These are phyloP conservation scores for Polytrichum commune DNA, from an alignment of 225 moss, liverwort and hornwort genomes.

Conservation along the genomic window DNA sequence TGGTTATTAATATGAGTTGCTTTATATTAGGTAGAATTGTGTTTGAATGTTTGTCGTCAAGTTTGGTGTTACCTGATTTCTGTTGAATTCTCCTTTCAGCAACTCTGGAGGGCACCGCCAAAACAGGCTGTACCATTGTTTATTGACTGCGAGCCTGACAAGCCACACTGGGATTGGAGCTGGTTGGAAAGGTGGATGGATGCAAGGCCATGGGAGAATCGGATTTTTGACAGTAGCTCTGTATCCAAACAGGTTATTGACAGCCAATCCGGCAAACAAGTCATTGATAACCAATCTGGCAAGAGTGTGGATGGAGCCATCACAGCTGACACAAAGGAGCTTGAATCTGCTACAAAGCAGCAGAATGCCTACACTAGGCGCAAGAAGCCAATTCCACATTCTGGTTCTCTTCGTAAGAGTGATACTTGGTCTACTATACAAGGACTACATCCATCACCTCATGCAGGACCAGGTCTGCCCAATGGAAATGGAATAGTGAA, in stretches of 20 bases:
- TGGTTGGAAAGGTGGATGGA: constrained; percentile 94
- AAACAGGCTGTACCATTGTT: constrained; percentile 61
- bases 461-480: constrained; percentile 4
- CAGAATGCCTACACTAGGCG: constrained; percentile 34
- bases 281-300: constrained; percentile 40
- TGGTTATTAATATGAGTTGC: too few species aligned
- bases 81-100: constrained; percentile 18
- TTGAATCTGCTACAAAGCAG: constrained; percentile 50
- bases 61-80: too few species aligned
- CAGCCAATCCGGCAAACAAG: constrained; percentile 60
- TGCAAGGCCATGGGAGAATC: constrained; percentile 84
- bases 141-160: constrained; percentile 80
- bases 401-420: constrained; percentile 8
- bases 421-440: constrained; percentile 21
- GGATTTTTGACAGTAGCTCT: constrained; percentile 41
- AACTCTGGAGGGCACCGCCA: constrained; percentile 64
- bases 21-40: too few species aligned
- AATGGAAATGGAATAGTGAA: constrained; percentile 13
- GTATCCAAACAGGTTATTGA: constrained; percentile 34
- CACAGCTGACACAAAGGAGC: constrained; percentile 16
- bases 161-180: constrained; percentile 91
- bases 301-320: constrained; percentile 34
- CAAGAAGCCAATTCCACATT: constrained; percentile 28
- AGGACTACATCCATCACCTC: constrained; percentile 14
- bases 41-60: too few species aligned